Base-by-base conservation (phyloP, 148 eudicot species). In the Camellia granthamiana region DNA sequence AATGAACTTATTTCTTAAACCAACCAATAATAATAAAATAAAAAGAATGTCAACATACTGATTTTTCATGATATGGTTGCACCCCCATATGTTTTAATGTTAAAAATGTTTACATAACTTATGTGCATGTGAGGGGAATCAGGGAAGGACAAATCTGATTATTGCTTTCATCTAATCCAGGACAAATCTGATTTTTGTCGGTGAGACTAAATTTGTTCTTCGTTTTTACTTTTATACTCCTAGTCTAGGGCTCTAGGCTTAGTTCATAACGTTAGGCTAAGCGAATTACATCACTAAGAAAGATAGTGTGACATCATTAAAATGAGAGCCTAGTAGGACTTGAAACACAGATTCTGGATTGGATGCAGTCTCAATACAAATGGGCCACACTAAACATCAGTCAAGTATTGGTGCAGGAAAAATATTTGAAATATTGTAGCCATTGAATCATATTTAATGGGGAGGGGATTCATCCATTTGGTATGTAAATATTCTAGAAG, bases 91-190 rank as follows among this genome's bases (percentile, higher is more conserved):
- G 16, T 41, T 21, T 30, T 67, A 30, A 30, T 30, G 38, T 38
- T 30, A 13, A 46, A 15, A 69, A 7, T 6, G 18, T 6, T 47
- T 9, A 6, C 8, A 69, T n/a, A 21, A 44, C 73, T 14, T 13
- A 8, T 46, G 30, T 23, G 21, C 38, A 70, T 70, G 74, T 70
- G 74, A 46, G 54, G 55, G 51, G 14, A 42, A 41, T 7, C 18
- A 51, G 55, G 46, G 18, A n/a, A 70, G 74, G 55, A 70, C 74
- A 70, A 70, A 70, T 70, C 19, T 70, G 52, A 70, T 70, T n/a
- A 18, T 7, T 49, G 46, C 55, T 70, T 44, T 30, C 38, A 30
- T 30, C 38, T 30, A 30, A 30, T 30, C 38, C 38, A 30, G 38
- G 38, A 30, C 38, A 30, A 30, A 30, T 30, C 52, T 49, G 7